Percentiles rank a stretch among this genome's conserved stretches.
Evolutionary conservation across 2,329 filamentous ascomycete genomes (phyloP).

Genomic region (Neonectria ditissima): DNA sequence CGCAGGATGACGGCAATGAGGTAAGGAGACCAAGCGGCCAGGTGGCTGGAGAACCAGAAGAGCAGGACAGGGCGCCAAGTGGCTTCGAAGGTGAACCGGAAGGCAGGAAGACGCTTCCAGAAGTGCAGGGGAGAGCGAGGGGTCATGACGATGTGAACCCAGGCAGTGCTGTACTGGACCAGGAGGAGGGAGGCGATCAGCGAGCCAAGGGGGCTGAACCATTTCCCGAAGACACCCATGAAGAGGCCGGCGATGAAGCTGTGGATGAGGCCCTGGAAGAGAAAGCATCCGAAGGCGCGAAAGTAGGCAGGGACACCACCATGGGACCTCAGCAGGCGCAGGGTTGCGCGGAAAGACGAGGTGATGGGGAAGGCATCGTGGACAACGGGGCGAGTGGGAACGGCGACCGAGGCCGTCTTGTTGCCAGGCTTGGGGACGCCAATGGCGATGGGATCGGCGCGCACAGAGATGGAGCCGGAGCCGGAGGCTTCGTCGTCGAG

Average conservation of each 20-base stretch:
- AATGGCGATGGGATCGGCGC: conserved; percentile 33
- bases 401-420: conserved; percentile 49
- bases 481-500: conserved; percentile 54
- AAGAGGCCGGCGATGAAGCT: conserved; percentile 59
- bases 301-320: conserved; percentile 75
- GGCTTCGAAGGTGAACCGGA: conserved; percentile 72
- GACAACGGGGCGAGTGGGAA: conserved; percentile 13
- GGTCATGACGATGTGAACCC: conserved; percentile 89
- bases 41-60: conserved; percentile 68
- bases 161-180: conserved; percentile 77
- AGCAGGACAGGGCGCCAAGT: conserved; percentile 76
- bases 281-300: conserved; percentile 71
- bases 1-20: conserved; percentile 58
- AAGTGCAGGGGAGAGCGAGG: conserved; percentile 72
- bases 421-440: conserved; percentile 45
- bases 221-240: conserved; percentile 55
- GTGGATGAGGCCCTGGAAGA: conserved; percentile 54
- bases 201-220: conserved; percentile 56
- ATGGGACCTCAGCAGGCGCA: conserved; percentile 68
- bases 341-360: conserved; percentile 62
- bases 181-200: conserved; percentile 66
- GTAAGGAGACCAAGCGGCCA: conserved; percentile 61
- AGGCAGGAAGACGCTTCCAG: conserved; percentile 76
- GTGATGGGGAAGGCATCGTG: conserved; percentile 52
- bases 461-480: conserved; percentile 49